Percentiles rank a stretch among this genome's conserved stretches.
These are phyloP conservation scores for Adansonia rubrostipa DNA, from an alignment of 441 rosid species.

Conservation along the genomic window DNA sequence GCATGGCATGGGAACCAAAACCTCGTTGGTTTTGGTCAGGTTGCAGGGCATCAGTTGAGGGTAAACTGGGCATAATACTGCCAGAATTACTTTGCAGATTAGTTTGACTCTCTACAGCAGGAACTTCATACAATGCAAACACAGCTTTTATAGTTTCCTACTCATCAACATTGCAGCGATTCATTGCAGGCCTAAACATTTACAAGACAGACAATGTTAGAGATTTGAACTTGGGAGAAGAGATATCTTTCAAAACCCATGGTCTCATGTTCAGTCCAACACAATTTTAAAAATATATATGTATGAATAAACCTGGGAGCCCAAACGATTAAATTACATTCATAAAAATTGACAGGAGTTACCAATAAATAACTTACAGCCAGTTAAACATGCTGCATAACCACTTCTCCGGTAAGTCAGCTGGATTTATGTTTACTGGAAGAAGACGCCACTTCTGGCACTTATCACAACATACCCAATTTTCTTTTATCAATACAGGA, in stretches of 20 bases:
- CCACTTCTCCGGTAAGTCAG: conserved; percentile 91
- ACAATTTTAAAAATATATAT: background rate
- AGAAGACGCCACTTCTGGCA: conserved; percentile 96
- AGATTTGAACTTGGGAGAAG: conserved; percentile 26
- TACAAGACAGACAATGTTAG: conserved; percentile 36
- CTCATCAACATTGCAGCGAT: conserved; percentile 71
- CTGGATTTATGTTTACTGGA: conserved; percentile 66
- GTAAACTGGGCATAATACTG: conserved; percentile 29
- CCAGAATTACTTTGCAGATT: conserved; percentile 46
- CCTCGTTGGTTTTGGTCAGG: conserved; percentile 39
- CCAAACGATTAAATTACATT: background rate
- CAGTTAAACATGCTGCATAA: conserved; percentile 91
- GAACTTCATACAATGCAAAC: conserved; percentile 51
- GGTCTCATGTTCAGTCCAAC: background rate
- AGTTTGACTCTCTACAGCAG: conserved; percentile 54
- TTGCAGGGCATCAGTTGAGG: conserved; percentile 35
- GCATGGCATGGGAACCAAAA: conserved; percentile 35
- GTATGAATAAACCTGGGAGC: background rate
- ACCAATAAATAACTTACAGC: conserved; percentile 76
- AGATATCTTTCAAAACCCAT: background rate
- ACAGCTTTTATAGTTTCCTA: conserved; percentile 78
- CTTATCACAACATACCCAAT: conserved; percentile 95
- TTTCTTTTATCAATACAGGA: conserved; percentile 67
- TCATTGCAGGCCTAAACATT: conserved; percentile 80
- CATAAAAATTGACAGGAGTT: background rate